Conservation (phyloP, 2,329 filamentous ascomycete species). For the Fragosphaeria purpurea region DNA sequence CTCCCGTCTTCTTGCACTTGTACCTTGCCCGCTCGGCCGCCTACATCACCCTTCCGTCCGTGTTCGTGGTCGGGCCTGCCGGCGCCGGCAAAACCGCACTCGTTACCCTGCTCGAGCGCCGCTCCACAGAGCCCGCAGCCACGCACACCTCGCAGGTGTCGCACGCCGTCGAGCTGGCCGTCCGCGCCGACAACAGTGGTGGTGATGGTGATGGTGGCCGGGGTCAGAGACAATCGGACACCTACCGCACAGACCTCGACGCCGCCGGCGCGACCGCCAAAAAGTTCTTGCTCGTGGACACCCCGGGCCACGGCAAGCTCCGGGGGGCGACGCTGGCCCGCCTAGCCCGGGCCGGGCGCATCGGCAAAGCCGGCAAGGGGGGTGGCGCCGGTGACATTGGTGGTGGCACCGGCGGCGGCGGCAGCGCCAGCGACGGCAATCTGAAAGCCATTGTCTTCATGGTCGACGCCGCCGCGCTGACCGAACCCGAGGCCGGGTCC, state of each 20-base stretch:
- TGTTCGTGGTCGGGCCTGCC: slow-evolving; percentile 72
- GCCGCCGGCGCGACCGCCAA: slow-evolving; percentile 46
- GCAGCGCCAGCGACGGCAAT: slow-evolving; percentile 22
- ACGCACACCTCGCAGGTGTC: slow-evolving; percentile 48
- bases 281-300: slow-evolving; percentile 73
- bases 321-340: slow-evolving; percentile 55
- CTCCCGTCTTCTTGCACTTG: slow-evolving; percentile 69
- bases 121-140: slow-evolving; percentile 26
- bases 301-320: slow-evolving; percentile 91
- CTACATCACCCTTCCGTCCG: slow-evolving; percentile 60
- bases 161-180: slow-evolving; percentile 45
- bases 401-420: slow-evolving; percentile 5
- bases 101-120: slow-evolving; percentile 60
- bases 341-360: slow-evolving; percentile 21
- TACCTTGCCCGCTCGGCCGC: slow-evolving; percentile 59
- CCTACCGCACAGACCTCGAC: slow-evolving; percentile 46
- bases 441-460: slow-evolving; percentile 73
- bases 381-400: too few relatives aligned
- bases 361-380: too few relatives aligned
- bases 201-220: slow-evolving; percentile 19
- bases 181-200: slow-evolving; percentile 24
- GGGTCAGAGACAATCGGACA: slow-evolving; percentile 19
- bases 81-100: slow-evolving; percentile 83
- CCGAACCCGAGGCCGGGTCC: slow-evolving; percentile 21
- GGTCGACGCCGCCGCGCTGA: slow-evolving; percentile 69